A percentile compares a stretch with the other conserved stretches of the same genome.
These are phyloP conservation scores for Camelina neglecta DNA, from an alignment of 345 rosid species.

Conservation along the genomic window DNA sequence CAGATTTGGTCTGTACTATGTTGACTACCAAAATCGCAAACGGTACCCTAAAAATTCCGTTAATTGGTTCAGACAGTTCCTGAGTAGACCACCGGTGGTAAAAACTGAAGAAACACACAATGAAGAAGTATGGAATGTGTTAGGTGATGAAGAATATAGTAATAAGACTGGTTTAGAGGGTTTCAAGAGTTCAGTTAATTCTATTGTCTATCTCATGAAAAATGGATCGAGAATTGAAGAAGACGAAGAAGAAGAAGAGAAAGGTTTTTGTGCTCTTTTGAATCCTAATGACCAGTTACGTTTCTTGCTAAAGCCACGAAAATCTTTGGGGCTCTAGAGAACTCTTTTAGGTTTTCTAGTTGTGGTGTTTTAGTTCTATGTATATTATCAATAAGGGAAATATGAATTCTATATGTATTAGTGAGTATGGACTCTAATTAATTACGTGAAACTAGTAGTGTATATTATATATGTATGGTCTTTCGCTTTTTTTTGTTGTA, in stretches of 20 bases:
- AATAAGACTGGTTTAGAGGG: conserved; percentile 11
- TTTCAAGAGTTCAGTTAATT: conserved; percentile 15
- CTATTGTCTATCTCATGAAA: conserved; percentile 18
- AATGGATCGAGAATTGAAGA: conserved; percentile 23
- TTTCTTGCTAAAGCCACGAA: not conserved
- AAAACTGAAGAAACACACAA: conserved; percentile 16
- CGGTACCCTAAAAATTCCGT: conserved; percentile 6
- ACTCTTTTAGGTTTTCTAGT: not conserved
- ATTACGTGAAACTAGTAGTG: conserved; percentile 1
- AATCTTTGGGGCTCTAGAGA: conserved; percentile 10
- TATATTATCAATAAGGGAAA: not conserved
- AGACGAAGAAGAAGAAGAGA: not conserved
- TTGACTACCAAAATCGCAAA: conserved; percentile 1
- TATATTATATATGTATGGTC: not conserved
- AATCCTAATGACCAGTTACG: not conserved
- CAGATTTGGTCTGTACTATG: conserved; percentile 9
- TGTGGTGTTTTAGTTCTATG: conserved; percentile 13
- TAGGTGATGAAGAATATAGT: not conserved
- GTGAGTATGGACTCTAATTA: conserved; percentile 4
- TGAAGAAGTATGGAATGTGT: conserved; percentile 5
- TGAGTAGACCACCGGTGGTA: not conserved
- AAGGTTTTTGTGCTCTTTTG: conserved; percentile 6
- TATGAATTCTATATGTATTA: not conserved
- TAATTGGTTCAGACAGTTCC: conserved; percentile 1
- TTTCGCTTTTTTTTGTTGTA: not conserved